phyloP scores from a whole-genome alignment of 2,329 filamentous ascomycete genomes.

The Dothiorella sarmentorum region DNA sequence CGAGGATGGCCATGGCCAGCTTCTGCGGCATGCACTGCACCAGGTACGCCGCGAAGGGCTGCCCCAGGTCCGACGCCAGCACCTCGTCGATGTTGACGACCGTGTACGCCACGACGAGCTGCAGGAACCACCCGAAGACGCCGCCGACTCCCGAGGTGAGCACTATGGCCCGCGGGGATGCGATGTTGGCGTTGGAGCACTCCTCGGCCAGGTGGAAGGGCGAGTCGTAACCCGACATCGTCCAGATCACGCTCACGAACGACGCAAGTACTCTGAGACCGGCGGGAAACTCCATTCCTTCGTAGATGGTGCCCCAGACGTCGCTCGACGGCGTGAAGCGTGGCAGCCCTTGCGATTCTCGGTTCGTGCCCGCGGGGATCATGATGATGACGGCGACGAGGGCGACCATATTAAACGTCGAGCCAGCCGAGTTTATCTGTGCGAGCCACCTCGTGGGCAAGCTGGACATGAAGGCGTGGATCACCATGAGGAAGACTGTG shows the following conservation, averaged over 20 bases:
- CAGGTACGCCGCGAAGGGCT: conserved; percentile 68
- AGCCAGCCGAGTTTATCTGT: conserved; percentile 66
- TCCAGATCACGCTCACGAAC: conserved; percentile 69
- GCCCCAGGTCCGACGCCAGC: conserved; percentile 60
- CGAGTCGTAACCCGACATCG: conserved; percentile 59
- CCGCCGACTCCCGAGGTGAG: conserved; percentile 66
- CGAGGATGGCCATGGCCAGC: conserved; percentile 59
- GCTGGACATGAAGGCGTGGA: conserved; percentile 65
- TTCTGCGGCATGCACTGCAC: conserved; percentile 62
- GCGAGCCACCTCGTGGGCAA: conserved; percentile 71
- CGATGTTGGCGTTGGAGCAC: conserved; percentile 68
- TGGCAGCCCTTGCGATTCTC: conserved; percentile 50
- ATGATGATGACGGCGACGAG: conserved; percentile 64
- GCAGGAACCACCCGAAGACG: conserved; percentile 68
- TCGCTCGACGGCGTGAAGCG: conserved; percentile 56
- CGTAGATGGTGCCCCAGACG: conserved; percentile 65
- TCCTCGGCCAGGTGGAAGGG: conserved; percentile 73
- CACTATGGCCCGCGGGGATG: conserved; percentile 68
- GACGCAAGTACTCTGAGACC: conserved; percentile 68
- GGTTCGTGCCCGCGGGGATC: conserved; percentile 59
- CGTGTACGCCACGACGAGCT: conserved; percentile 70
- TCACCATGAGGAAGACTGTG: conserved; percentile 63
- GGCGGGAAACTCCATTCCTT: conserved; percentile 63
- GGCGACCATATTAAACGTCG: conserved; percentile 67
- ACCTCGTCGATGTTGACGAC: conserved; percentile 60